Base-by-base conservation (phyloP, 2,329 filamentous ascomycete genomes). In the Neocatenulostroma microsporum region DNA sequence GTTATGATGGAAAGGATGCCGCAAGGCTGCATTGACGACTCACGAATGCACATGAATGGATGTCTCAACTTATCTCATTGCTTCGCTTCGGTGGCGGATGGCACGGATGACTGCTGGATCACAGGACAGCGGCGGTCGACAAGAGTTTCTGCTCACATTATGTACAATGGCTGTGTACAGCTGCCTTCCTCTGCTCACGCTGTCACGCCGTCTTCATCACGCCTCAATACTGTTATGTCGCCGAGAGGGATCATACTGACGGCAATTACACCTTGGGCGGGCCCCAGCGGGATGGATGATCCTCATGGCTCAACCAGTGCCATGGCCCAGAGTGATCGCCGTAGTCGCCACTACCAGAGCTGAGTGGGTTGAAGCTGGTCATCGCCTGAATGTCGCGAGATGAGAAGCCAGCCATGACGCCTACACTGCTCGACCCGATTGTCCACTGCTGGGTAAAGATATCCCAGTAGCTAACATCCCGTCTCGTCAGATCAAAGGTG, bases 361-460 rank as follows among this genome's bases (percentile, higher is more conserved):
- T 15, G 17, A 41, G 25, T 13, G 45, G 47, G 11, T 27, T 43
- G 13, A 51, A 47, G 5, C 30, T 39, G 0, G 28, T 25, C 20
- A 28, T 47, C 11, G 38, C 37, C 34, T 38, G 34, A 20, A 52
- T 43, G 41, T 57, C 52, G 13, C 54, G 39, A 26, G 48, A 53
- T 23, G 48, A 51, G 29, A 55, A 50, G 4, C 54, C 53, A 19
- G 47, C 45, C 26, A 42, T 35, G 10, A 55, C 46, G 20, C 35
- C 30, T 13, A 48, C 25, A 20, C 3, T 23, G 11, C 38, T 26
- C 5, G 30, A n/a, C 8, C 36, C 37, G 15, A 48, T 46, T 45
- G 35, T 54, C 47, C 21, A 44, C n/a, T 57, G 54, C 12, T 62
- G 49, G 14, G 56, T 55, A 5, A 66, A 56, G 32, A 57, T 56